phyloP scores from a whole-genome alignment of 1,284 basidiomycete species.

The Boletus nobilissimus region DNA sequence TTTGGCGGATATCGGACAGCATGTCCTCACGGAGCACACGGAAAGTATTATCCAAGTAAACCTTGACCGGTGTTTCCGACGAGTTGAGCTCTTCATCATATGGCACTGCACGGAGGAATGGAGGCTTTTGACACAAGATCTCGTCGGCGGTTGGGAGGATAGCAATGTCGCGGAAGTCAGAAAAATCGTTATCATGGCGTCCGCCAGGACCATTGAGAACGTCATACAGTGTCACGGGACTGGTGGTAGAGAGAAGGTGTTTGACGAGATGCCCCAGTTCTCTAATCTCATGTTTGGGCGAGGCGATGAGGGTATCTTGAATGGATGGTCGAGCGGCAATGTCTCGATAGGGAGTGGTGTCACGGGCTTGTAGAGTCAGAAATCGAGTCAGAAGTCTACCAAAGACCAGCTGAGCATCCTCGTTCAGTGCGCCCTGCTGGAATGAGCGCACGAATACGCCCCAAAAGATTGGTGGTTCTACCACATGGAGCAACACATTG shows the following conservation, averaged over 20 bases:
- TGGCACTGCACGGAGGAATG: constrained; percentile 35
- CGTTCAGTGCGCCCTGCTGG: constrained; percentile 48
- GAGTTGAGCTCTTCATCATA: constrained; percentile 53
- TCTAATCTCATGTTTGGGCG: constrained; percentile 49
- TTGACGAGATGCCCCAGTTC: constrained; percentile 56
- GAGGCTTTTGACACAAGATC: constrained; percentile 52
- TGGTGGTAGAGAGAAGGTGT: constrained; percentile 47
- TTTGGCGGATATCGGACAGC: constrained; percentile 69
- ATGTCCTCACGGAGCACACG: constrained; percentile 73
- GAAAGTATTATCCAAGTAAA: constrained; percentile 71
- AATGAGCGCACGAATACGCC: constrained; percentile 52
- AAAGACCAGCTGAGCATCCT: constrained; percentile 53
- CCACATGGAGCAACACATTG: constrained; percentile 51
- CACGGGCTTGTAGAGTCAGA: constrained; percentile 38
- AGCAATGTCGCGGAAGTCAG: constrained; percentile 62
- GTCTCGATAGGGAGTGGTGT: constrained; percentile 29
- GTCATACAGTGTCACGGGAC: constrained; percentile 20
- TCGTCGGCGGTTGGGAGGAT: constrained; percentile 72
- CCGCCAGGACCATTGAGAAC: constrained; percentile 58
- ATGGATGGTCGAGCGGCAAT: constrained; percentile 36
- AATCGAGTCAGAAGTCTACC: constrained; percentile 62
- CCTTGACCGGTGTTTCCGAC: constrained; percentile 49
- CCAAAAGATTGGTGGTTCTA: constrained; percentile 68
- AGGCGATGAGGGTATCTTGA: constrained; percentile 38
- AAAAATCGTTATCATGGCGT: constrained; percentile 72